phyloP scores from a whole-genome alignment of 371 early-diverging fungal species.

The Conidiobolus incongruus region DNA sequence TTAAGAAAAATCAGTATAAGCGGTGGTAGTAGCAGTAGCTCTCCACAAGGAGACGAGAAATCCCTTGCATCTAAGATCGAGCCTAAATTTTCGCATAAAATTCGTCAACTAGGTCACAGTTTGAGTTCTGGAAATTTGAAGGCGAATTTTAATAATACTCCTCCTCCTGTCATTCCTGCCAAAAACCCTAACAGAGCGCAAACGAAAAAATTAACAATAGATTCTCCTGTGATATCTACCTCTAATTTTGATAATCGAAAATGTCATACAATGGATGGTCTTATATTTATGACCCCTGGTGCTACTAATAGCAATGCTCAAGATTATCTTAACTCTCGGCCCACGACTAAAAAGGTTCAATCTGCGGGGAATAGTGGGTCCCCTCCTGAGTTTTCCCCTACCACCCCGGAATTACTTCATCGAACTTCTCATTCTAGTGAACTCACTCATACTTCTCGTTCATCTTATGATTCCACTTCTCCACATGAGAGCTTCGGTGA shows the following conservation, averaged over 20 bases:
- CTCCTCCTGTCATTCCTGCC: neutral
- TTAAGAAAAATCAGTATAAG: neutral
- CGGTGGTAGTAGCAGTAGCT: neutral
- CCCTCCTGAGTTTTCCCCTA: neutral
- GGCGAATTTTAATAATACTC: neutral
- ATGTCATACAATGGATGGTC: conserved; percentile 4
- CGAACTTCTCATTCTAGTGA: neutral
- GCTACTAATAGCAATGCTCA: neutral
- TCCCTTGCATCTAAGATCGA: neutral
- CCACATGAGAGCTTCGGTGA: neutral
- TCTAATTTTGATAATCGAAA: conserved; percentile 2
- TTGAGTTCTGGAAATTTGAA: neutral
- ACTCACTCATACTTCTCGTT: neutral
- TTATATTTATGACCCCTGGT: neutral
- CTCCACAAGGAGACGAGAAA: neutral
- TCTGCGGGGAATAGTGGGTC: neutral
- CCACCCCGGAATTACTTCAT: neutral
- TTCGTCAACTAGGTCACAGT: neutral
- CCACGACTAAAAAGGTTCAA: neutral
- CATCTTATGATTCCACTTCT: neutral
- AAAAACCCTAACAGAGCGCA: conserved; percentile 1
- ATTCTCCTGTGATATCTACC: neutral
- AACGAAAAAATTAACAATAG: neutral
- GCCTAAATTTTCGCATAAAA: neutral
- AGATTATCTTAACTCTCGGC: neutral